Percentiles rank a stretch among this genome's conserved stretches.
These are phyloP conservation scores for Ophiosphaerella narmari DNA, from an alignment of 2,329 filamentous ascomycete species.

Conservation along the genomic window DNA sequence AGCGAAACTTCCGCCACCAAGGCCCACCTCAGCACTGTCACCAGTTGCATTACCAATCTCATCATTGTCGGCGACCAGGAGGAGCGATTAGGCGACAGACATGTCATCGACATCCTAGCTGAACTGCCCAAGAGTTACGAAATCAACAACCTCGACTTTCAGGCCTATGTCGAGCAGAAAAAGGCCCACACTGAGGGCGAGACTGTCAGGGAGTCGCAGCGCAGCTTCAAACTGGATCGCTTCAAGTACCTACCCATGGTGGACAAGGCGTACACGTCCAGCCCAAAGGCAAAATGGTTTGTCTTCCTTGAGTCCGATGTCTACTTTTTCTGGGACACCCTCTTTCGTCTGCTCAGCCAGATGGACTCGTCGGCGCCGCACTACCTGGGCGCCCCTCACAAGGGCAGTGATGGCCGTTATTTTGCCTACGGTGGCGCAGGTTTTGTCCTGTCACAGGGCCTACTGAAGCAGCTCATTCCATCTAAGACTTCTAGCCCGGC, in stretches of 20 bases:
- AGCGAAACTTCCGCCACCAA: constrained; percentile 50
- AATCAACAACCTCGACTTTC: constrained; percentile 56
- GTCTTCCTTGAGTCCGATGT: constrained; percentile 47
- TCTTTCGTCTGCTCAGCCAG: constrained; percentile 49
- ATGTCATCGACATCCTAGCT: constrained; percentile 55
- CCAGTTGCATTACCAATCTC: constrained; percentile 59
- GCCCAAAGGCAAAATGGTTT: constrained; percentile 45
- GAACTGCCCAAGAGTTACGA: constrained; percentile 52
- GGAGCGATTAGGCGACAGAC: constrained; percentile 56
- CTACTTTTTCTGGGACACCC: constrained; percentile 47
- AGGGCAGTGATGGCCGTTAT: constrained; percentile 32
- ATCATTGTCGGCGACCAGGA: constrained; percentile 64
- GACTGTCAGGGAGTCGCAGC: constrained; percentile 53
- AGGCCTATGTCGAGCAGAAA: constrained; percentile 55
- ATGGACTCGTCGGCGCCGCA: constrained; percentile 43
- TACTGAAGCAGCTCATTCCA: constrained; percentile 56
- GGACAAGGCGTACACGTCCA: constrained; percentile 53
- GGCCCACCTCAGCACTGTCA: constrained; percentile 58
- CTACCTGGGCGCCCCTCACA: constrained; percentile 49
- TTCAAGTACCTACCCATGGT: constrained; percentile 65
- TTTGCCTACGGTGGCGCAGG: constrained; percentile 54
- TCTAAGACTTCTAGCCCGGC: constrained; percentile 20
- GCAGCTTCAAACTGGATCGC: constrained; percentile 61
- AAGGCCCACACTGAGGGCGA: constrained; percentile 43
- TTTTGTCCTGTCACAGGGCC: constrained; percentile 54